These are phyloP conservation scores for Cutaneotrichosporon sp. DNA, from an alignment of 1,284 basidiomycete genomes.

Conservation along the genomic window DNA sequence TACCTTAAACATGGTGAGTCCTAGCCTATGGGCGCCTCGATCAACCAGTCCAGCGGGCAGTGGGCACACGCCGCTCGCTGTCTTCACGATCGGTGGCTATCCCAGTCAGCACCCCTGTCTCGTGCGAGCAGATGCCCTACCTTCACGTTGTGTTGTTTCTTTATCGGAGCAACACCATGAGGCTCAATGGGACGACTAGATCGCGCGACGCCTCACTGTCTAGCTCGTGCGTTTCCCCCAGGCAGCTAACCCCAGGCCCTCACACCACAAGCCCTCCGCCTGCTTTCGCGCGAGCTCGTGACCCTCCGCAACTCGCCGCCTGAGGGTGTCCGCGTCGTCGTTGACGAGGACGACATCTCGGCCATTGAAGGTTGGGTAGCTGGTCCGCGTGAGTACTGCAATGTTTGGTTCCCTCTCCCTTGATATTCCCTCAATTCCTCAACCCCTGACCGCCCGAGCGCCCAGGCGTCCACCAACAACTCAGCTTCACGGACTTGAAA, in stretches of 20 bases:
- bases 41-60: too few relatives aligned
- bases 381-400: slow-evolving; percentile 44
- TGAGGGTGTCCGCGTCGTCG: slow-evolving; percentile 80
- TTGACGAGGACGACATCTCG: slow-evolving; percentile 68
- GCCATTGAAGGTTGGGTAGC: slow-evolving; percentile 50
- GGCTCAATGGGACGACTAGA: too few relatives aligned
- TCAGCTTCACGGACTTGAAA: not conserved
- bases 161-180: too few relatives aligned
- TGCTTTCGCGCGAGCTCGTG: slow-evolving; percentile 74
- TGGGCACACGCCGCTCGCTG: too few relatives aligned
- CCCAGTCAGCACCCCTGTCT: too few relatives aligned
- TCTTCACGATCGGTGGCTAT: too few relatives aligned
- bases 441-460: not conserved
- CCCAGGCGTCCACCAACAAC: not conserved
- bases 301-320: slow-evolving; percentile 75
- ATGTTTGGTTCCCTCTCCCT: slow-evolving; percentile 8
- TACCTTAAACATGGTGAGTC: not conserved
- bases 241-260: slow-evolving; percentile 53
- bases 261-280: slow-evolving; percentile 53
- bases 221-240: not conserved
- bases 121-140: too few relatives aligned
- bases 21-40: not conserved
- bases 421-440: not conserved
- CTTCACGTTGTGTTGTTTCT: too few relatives aligned
- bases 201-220: not conserved